Conservation (phyloP, 768 basidiomycete species). For the Rhodotorula paludigena region DNA sequence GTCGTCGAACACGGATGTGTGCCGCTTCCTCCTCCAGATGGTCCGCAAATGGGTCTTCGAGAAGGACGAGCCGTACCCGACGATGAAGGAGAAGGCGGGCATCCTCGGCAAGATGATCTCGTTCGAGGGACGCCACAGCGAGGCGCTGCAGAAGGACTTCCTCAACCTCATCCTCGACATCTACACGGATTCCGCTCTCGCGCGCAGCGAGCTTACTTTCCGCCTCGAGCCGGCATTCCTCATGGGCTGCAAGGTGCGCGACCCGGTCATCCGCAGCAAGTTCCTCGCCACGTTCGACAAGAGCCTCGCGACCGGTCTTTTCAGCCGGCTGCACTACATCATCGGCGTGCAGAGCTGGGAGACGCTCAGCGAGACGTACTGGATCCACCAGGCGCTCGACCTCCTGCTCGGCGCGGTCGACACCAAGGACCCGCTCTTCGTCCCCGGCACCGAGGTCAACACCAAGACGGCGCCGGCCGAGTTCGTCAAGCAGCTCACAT, state of each 20-base stretch:
- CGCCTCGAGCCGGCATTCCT: slow-evolving; percentile 89
- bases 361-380: slow-evolving; percentile 79
- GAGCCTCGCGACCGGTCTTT: slow-evolving; percentile 76
- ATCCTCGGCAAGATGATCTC: slow-evolving; percentile 77
- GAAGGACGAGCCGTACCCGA: slow-evolving; percentile 72
- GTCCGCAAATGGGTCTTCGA: slow-evolving; percentile 84
- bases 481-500: slow-evolving; percentile 35
- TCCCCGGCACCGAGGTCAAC: slow-evolving; percentile 42
- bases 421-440: slow-evolving; percentile 44
- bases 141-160: slow-evolving; percentile 74
- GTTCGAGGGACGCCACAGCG: slow-evolving; percentile 63
- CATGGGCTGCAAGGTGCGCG: slow-evolving; percentile 79
- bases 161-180: slow-evolving; percentile 88
- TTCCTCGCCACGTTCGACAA: slow-evolving; percentile 87
- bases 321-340: slow-evolving; percentile 78
- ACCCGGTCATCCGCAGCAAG: slow-evolving; percentile 67
- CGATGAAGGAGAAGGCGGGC: slow-evolving; percentile 90
- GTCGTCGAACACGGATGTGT: slow-evolving; percentile 71
- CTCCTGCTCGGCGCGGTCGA: slow-evolving; percentile 73
- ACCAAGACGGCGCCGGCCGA: slow-evolving; percentile 36
- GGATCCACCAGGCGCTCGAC: slow-evolving; percentile 86
- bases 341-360: slow-evolving; percentile 95
- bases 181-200: slow-evolving; percentile 76
- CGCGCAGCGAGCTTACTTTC: slow-evolving; percentile 87
- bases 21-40: slow-evolving; percentile 77